phyloP scores from a whole-genome alignment of 139 green algal species.

The Deuterostichococcus epilithicus region DNA sequence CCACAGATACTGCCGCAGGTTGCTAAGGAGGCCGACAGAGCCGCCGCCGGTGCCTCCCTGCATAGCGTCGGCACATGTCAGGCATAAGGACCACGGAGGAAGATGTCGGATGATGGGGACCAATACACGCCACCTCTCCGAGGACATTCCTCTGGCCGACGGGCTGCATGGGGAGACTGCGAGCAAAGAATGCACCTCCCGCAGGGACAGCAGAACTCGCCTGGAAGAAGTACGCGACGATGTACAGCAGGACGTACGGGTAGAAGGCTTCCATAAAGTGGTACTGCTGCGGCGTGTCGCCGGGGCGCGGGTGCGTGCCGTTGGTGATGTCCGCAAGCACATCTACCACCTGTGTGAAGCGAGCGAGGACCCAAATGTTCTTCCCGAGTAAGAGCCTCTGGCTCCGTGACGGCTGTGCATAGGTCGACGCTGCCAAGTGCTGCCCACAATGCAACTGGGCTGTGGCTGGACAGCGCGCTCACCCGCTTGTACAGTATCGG shows the following conservation, averaged over 20 bases:
- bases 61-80: not conserved
- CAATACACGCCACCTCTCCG: no score
- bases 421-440: no score
- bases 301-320: conserved; percentile 1
- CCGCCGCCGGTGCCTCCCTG: conserved; percentile 45
- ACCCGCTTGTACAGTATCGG: conserved; percentile 55
- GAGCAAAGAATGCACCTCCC: conserved; percentile 30
- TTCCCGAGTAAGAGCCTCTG: no score
- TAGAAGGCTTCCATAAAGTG: conserved; percentile 29
- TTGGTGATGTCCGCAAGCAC: conserved; percentile 18
- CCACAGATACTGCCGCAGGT: conserved; percentile 69
- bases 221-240: conserved; percentile 33
- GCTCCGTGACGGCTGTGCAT: no score
- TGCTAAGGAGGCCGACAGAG: conserved; percentile 66
- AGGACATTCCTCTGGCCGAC: no score
- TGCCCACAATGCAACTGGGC: no score
- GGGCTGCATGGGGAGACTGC: conserved; percentile 16
- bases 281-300: conserved; percentile 3
- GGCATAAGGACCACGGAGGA: no score
- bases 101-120: no score
- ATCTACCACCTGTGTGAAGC: conserved; percentile 58
- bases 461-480: no score
- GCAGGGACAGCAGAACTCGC: conserved; percentile 56
- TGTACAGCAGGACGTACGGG: conserved; percentile 24
- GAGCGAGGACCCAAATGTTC: no score